A percentile compares a stretch with the other conserved stretches of the same genome.
Evolutionary conservation across 164 flowering plant species (phyloP).

Genomic region (Berberis vulgaris): DNA sequence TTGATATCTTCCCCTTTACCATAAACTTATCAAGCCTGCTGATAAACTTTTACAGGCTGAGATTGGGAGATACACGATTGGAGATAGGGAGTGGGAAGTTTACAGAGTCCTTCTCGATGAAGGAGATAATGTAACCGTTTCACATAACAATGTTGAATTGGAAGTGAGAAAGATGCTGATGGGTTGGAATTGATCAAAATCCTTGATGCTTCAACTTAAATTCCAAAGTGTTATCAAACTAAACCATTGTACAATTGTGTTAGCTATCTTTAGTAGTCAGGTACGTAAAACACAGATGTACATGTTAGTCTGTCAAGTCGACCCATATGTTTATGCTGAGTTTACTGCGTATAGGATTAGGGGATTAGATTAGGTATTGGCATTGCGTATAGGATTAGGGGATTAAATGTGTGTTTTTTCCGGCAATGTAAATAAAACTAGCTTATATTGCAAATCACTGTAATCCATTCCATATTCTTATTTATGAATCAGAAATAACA

Average conservation of each 20-base stretch:
- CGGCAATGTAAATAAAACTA: no score
- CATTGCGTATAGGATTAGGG: no score
- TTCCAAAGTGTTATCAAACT: not conserved
- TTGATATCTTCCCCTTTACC: not conserved
- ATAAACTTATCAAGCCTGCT: not conserved
- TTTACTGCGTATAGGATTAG: no score
- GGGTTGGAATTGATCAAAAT: constrained; percentile 41
- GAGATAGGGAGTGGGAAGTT: constrained; percentile 53
- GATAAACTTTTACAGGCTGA: constrained; percentile 32
- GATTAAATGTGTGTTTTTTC: no score
- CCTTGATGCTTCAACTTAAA: not conserved
- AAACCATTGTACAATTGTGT: constrained; percentile 1
- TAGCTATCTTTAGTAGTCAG: constrained; percentile 3
- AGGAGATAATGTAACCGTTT: constrained; percentile 20
- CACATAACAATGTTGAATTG: constrained; percentile 30
- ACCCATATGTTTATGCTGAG: no score
- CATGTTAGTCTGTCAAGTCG: not conserved
- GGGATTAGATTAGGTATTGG: no score
- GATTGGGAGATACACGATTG: constrained; percentile 37
- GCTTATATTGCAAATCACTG: no score
- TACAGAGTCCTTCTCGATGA: constrained; percentile 52
- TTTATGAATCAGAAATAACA: no score
- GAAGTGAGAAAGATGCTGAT: constrained; percentile 37
- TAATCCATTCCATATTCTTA: no score
- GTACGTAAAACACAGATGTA: not conserved